Conservation (phyloP, 495 filamentous ascomycete genomes). For the Lasiosphaeria hispida region DNA sequence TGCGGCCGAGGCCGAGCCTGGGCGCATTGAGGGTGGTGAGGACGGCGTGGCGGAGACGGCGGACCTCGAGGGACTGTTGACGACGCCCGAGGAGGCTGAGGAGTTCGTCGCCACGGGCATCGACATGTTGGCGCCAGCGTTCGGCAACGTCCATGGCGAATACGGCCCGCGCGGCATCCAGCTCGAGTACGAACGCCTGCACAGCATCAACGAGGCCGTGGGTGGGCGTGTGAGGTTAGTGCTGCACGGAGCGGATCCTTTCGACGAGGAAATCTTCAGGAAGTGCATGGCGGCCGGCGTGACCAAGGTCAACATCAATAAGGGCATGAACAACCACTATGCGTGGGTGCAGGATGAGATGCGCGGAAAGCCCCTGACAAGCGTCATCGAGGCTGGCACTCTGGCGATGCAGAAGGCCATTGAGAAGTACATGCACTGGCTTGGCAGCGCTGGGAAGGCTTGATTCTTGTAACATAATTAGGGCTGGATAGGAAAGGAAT, state of each 20-base stretch:
- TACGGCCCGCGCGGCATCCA: constrained; percentile 73
- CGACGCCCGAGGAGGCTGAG: constrained; percentile 72
- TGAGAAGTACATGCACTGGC: constrained; percentile 70
- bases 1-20: constrained; percentile 76
- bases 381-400: constrained; percentile 70
- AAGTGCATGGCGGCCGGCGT: constrained; percentile 70
- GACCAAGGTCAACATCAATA: constrained; percentile 80
- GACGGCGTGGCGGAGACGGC: constrained; percentile 77
- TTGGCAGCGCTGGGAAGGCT: constrained; percentile 65
- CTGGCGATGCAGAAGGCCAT: constrained; percentile 71
- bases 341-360: constrained; percentile 63
- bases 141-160: constrained; percentile 83
- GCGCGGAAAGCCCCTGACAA: constrained; percentile 65
- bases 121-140: constrained; percentile 79
- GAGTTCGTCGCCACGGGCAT: constrained; percentile 78
- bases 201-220: constrained; percentile 60
- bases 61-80: constrained; percentile 70
- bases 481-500: neutral
- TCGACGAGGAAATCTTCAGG: constrained; percentile 64
- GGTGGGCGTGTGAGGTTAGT: constrained; percentile 64
- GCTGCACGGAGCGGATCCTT: constrained; percentile 76
- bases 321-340: constrained; percentile 73
- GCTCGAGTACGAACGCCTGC: constrained; percentile 69
- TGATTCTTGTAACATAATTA: constrained; percentile 14
- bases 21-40: constrained; percentile 80